Percentiles rank a stretch among this genome's conserved stretches.
Evolutionary conservation across 148 eudicot species (phyloP).

Genomic region (Chenopodium formosanum): DNA sequence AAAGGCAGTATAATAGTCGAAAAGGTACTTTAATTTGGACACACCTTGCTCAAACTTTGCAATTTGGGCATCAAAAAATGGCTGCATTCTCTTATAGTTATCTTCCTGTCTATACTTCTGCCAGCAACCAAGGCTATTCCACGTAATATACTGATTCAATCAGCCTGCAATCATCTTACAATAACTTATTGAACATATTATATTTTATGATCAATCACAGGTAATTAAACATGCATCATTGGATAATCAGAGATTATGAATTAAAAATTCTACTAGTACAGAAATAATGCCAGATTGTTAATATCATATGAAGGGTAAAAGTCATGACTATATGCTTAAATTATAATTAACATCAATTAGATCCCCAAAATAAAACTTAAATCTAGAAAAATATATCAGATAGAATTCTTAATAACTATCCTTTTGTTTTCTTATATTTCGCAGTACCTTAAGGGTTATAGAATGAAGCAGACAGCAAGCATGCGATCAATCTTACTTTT

Average conservation of each 20-base stretch:
- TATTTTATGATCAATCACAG: background rate
- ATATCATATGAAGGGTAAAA: background rate
- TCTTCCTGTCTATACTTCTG: constrained; percentile 32
- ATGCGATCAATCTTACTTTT: background rate
- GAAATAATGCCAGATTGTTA: background rate
- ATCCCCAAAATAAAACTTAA: background rate
- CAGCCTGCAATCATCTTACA: background rate
- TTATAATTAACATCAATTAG: background rate
- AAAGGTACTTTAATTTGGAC: constrained; percentile 44
- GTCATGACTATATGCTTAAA: background rate
- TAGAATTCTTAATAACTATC: background rate
- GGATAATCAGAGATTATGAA: background rate
- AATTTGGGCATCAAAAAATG: constrained; percentile 35
- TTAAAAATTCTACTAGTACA: background rate
- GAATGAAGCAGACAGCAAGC: background rate
- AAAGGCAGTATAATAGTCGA: constrained; percentile 31
- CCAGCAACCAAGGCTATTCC: constrained; percentile 14
- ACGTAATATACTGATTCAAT: background rate
- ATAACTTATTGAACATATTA: background rate
- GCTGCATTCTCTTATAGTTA: constrained; percentile 35
- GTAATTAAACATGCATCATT: background rate
- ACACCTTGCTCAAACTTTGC: constrained; percentile 35
- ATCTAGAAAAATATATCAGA: background rate
- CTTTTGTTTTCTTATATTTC: background rate
- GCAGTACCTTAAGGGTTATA: background rate